Evolutionary conservation across 2,329 filamentous ascomycete genomes (phyloP).

Genomic region (Aspergillus quadricinctus): DNA sequence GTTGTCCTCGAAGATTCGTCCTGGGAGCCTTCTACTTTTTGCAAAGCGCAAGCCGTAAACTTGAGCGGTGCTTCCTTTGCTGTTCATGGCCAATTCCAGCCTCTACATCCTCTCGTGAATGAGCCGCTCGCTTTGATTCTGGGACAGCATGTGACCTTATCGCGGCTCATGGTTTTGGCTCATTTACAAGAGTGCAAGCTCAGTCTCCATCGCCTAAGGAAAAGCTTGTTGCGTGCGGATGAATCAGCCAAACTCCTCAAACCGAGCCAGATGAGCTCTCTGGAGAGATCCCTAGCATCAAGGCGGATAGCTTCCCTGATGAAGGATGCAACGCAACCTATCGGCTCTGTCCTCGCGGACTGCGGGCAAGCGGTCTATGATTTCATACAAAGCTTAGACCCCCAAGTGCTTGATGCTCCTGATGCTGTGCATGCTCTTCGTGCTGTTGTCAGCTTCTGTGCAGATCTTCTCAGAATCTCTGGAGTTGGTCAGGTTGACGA

Average conservation of each 20-base stretch:
- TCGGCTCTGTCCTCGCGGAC: conserved; percentile 35
- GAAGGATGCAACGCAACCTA: conserved; percentile 40
- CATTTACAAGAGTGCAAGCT: conserved; percentile 37
- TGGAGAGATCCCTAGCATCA: conserved; percentile 41
- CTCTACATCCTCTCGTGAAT: conserved; percentile 38
- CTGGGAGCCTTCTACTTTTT: conserved; percentile 25
- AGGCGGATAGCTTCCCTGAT: conserved; percentile 35
- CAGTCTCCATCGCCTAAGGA: conserved; percentile 31
- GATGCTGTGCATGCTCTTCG: conserved; percentile 23
- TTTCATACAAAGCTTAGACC: conserved; percentile 28
- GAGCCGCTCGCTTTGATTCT: conserved; percentile 33
- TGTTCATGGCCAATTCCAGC: conserved; percentile 25
- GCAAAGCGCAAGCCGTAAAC: conserved; percentile 16
- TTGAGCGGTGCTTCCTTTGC: conserved; percentile 23
- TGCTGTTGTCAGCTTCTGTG: conserved; percentile 43
- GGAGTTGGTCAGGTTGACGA: conserved; percentile 45
- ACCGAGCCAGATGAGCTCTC: conserved; percentile 39
- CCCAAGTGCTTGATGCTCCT: conserved; percentile 20
- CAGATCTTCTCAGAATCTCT: conserved; percentile 45
- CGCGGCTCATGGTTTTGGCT: conserved; percentile 24
- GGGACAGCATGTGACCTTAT: conserved; percentile 16
- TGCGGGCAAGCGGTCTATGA: conserved; percentile 35
- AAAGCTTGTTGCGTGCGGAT: conserved; percentile 29
- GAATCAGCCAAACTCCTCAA: conserved; percentile 32
- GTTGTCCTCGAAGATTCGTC: conserved; percentile 27